phyloP scores from a whole-genome alignment of 371 early-diverging fungal species.

The Mucor plumbeus region DNA sequence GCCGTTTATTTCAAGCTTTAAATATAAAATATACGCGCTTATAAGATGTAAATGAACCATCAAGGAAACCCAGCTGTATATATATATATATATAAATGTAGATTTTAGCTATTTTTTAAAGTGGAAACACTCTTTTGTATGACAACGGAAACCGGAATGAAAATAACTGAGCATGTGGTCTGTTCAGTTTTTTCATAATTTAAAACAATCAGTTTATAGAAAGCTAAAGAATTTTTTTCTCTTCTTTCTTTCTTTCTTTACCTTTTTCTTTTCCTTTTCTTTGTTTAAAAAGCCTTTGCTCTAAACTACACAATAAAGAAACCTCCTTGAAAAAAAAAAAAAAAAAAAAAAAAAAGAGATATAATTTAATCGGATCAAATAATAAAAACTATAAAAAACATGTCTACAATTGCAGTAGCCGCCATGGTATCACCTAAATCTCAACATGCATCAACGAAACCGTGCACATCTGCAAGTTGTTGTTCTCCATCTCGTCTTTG shows the following conservation, averaged over 20 bases:
- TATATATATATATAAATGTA: too few species aligned
- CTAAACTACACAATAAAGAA: too few species aligned
- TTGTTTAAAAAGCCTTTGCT: not conserved
- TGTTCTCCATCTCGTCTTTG: constrained; percentile 35
- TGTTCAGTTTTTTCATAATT: constrained; percentile 8
- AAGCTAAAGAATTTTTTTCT: not conserved
- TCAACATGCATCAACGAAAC: constrained; percentile 36
- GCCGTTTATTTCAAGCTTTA: too few species aligned
- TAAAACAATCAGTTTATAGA: not conserved
- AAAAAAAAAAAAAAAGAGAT: too few species aligned
- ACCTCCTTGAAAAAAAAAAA: too few species aligned
- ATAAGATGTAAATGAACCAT: too few species aligned
- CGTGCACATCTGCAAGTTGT: constrained; percentile 37
- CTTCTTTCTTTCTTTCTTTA: constrained; percentile 7
- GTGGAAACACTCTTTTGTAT: not conserved
- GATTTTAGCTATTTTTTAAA: not conserved
- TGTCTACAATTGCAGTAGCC: constrained; percentile 17
- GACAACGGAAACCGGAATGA: constrained; percentile 27
- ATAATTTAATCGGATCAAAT: not conserved
- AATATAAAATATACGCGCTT: too few species aligned
- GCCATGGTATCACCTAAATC: constrained; percentile 18
- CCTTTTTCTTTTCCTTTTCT: constrained; percentile 7
- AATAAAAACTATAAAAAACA: constrained; percentile 7
- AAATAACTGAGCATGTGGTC: constrained; percentile 17
- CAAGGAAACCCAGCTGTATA: too few species aligned